Conservation (phyloP, 1,284 basidiomycete species). For the Apiotrichum brassicae region DNA sequence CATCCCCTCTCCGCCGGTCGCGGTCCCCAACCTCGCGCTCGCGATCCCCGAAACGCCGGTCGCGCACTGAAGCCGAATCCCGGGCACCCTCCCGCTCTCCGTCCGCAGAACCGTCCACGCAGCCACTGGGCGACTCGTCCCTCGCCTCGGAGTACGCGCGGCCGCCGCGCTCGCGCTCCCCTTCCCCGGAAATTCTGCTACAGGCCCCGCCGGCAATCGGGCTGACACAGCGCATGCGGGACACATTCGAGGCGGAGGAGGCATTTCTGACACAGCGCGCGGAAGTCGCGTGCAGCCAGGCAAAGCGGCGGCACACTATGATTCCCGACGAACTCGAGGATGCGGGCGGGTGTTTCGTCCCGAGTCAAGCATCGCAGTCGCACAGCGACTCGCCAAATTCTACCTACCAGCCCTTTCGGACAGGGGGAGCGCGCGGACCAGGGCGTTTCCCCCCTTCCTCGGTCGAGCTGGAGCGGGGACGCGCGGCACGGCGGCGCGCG, state of each 20-base stretch:
- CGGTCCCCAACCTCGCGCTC: background rate
- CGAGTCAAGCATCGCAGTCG: background rate
- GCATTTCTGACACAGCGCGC: constrained; percentile 2
- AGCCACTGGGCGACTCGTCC: constrained; percentile 33
- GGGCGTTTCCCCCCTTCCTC: constrained; percentile 23
- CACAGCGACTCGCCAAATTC: too few relatives aligned
- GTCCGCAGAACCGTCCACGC: constrained; percentile 23
- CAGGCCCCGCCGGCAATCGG: constrained; percentile 15
- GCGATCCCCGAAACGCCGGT: constrained; percentile 1
- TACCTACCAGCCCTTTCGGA: constrained; percentile 25
- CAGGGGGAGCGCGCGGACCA: constrained; percentile 33
- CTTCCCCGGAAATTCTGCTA: constrained; percentile 1
- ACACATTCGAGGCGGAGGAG: constrained; percentile 5
- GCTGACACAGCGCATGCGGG: constrained; percentile 8
- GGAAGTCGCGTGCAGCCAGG: constrained; percentile 2
- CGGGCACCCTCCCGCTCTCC: constrained; percentile 1
- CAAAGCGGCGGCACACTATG: background rate
- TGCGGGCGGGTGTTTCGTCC: constrained; percentile 1
- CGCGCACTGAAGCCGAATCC: background rate
- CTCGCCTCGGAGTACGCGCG: constrained; percentile 25
- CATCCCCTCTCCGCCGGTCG: background rate
- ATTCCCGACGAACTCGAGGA: constrained; percentile 3
- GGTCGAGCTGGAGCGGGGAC: constrained; percentile 1
- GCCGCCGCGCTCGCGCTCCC: constrained; percentile 2
- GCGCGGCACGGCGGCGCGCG: constrained; percentile 8